Evolutionary conservation across 805 yeast species (phyloP).

Genomic region (Yamadazyma sp.): DNA sequence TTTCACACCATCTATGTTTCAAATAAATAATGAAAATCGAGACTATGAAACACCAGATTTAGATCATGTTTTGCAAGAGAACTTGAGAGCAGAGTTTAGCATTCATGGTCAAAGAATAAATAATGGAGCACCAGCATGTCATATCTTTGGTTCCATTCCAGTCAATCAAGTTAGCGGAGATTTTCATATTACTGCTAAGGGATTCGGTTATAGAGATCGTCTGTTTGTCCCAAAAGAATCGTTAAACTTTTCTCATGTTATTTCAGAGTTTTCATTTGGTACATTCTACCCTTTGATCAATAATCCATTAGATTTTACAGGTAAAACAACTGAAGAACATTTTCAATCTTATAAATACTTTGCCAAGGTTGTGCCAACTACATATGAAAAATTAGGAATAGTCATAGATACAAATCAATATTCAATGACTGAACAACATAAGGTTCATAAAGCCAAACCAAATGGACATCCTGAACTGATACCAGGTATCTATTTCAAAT

Average conservation of each 20-base stretch:
- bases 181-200: constrained; percentile 78
- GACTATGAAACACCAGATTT: constrained; percentile 57
- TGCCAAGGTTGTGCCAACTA: constrained; percentile 80
- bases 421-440: constrained; percentile 58
- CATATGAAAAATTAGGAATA: constrained; percentile 67
- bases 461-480: constrained; percentile 25
- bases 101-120: constrained; percentile 38
- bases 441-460: constrained; percentile 12
- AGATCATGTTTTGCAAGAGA: constrained; percentile 63
- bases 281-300: constrained; percentile 80
- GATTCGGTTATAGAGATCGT: constrained; percentile 56
- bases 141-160: constrained; percentile 76
- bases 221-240: constrained; percentile 45
- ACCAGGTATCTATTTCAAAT: constrained; percentile 82
- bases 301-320: constrained; percentile 84
- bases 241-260: constrained; percentile 78
- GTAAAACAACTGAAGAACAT: constrained; percentile 49
- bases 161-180: constrained; percentile 86
- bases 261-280: constrained; percentile 88
- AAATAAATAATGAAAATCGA: constrained; percentile 44
- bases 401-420: constrained; percentile 81
- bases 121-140: constrained; percentile 76
- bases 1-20: constrained; percentile 46
- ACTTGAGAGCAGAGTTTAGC: constrained; percentile 63
- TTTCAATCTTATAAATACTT: constrained; percentile 60